These are phyloP conservation scores for Thermoascus crustaceus DNA, from an alignment of 2,329 filamentous ascomycete genomes.

Conservation along the genomic window DNA sequence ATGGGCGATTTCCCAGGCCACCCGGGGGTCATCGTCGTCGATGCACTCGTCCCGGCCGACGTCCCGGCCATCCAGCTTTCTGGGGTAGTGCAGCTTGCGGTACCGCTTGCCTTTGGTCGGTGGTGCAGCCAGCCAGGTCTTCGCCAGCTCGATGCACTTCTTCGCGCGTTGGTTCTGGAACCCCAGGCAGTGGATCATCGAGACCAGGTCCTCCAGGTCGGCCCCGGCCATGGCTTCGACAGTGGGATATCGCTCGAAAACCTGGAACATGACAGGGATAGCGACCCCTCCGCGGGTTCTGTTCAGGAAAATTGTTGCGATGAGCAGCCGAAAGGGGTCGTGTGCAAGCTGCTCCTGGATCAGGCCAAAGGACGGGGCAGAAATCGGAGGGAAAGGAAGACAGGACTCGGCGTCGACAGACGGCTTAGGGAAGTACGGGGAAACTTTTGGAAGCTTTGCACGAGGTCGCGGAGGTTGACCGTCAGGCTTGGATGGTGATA, in stretches of 20 bases:
- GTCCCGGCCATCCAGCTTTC: conserved; percentile 41
- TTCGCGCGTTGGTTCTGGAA: conserved; percentile 60
- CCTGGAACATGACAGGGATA: conserved; percentile 63
- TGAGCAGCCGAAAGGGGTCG: conserved; percentile 69
- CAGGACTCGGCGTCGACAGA: conserved; percentile 33
- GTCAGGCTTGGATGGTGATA: conserved; percentile 3
- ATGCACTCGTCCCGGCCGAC: conserved; percentile 41
- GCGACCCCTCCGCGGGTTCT: conserved; percentile 66
- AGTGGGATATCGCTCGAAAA: conserved; percentile 62
- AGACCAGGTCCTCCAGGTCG: conserved; percentile 47
- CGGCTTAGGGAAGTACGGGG: conserved; percentile 36
- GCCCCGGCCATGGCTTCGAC: conserved; percentile 54
- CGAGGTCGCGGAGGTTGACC: conserved; percentile 10
- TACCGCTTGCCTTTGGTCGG: conserved; percentile 53
- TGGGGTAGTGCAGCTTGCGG: conserved; percentile 49
- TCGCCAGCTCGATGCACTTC: conserved; percentile 62
- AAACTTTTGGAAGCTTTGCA: conserved; percentile 23
- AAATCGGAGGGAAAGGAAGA: conserved; percentile 58
- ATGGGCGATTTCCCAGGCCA: conserved; percentile 77
- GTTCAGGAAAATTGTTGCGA: conserved; percentile 79
- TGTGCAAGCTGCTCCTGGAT: conserved; percentile 72
- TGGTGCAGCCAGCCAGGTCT: conserved; percentile 56
- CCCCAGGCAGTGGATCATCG: conserved; percentile 62
- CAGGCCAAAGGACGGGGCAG: conserved; percentile 60
- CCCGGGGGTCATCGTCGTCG: conserved; percentile 41